These are phyloP conservation scores for Marasmius tenuissimus DNA, from an alignment of 1,284 basidiomycete genomes.

Conservation along the genomic window DNA sequence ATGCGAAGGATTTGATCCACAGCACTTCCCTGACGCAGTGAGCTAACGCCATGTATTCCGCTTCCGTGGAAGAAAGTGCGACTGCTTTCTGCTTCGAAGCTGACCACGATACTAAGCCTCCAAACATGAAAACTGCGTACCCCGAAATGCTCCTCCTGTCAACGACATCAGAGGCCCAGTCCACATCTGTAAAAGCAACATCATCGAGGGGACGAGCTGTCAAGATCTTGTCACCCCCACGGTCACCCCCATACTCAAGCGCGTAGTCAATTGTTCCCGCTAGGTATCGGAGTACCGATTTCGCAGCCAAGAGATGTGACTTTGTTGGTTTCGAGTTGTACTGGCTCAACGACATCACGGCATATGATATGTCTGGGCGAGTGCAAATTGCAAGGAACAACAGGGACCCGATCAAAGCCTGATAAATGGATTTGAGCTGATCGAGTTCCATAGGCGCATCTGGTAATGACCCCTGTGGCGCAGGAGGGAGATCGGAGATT, in stretches of 20 bases:
- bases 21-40: conserved; percentile 5
- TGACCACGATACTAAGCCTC: conserved; percentile 15
- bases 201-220: neutral
- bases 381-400: neutral
- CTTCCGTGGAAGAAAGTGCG: conserved; percentile 13
- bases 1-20: conserved; percentile 8
- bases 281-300: conserved; percentile 3
- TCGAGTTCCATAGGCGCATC: neutral
- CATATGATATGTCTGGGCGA: neutral
- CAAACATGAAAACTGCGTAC: conserved; percentile 13
- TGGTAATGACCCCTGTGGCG: conserved; percentile 43
- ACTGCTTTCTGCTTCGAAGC: conserved; percentile 13
- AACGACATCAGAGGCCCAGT: conserved; percentile 16
- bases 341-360: conserved; percentile 3
- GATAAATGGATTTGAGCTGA: neutral
- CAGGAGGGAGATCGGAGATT: conserved; percentile 45
- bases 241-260: conserved; percentile 9
- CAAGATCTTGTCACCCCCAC: neutral
- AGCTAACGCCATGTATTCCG: conserved; percentile 4
- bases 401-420: neutral
- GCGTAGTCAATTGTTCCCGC: neutral
- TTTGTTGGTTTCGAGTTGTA: neutral
- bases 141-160: conserved; percentile 15
- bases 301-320: neutral
- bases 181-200: conserved; percentile 9